Evolutionary conservation across 345 rosid species (phyloP), one percentile per base, ranked within the genome.

Genomic region (Triadica sebifera): DNA sequence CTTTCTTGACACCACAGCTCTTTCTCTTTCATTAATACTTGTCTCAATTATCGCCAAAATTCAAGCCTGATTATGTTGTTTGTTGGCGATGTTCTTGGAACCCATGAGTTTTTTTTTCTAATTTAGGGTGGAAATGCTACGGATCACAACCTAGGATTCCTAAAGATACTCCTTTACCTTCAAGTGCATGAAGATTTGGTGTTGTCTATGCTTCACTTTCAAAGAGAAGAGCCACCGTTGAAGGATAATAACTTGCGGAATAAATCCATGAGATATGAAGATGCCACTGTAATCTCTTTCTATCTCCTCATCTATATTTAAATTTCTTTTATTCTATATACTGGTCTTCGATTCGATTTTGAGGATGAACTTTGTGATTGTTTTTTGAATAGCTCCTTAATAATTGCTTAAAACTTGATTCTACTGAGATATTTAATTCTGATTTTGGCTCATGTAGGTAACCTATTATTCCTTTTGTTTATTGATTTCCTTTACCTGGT

Each of bases 181-280:
- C 41, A 67, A 73, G 84, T 95, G 99, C 82, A 93, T 95, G 97
- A 95, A 80, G 94, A 91, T 84, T 85, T 91, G 93, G 98, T 90
- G 91, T 77, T 88, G 87, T 79, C 69, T 82, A 34, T 91, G 94
- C 84, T 91, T 92, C 87, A 78, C 71, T 81, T 85, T 77, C 76
- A 85, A 81, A 37, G 81, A 70, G 74, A 73, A 46, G 57, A 13
- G 24, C 69, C 63, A 51, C 45, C 67, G 20, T 7, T 73, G 53
- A 67, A 38, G 53, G 67, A 12, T 20, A 60, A 20, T n/a, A 15
- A 11, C 20, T n/a, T 8, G 11, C 8, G 13, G 50, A 39, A 16
- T 53, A 51, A 17, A 61, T 74, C 73, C 53, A 84, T 86, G 91
- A 78, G 69, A 65, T 84, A 77, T 76, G 79, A 34, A 2, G 34